These are phyloP conservation scores for Nosema muscidifuracis DNA, from an alignment of 371 early-diverging fungal species.

Conservation along the genomic window DNA sequence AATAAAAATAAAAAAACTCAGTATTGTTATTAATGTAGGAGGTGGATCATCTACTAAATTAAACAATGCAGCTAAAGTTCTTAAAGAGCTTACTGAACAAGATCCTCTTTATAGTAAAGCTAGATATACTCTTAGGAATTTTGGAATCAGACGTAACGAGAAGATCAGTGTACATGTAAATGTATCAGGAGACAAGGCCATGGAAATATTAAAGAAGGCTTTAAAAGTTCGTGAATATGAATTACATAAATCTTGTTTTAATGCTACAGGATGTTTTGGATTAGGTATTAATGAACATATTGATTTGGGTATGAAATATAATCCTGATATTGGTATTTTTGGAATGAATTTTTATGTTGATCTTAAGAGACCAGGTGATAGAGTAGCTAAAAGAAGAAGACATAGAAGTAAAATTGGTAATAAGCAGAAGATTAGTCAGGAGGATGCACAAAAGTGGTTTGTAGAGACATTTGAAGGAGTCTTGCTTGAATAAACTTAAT, in stretches of 20 bases:
- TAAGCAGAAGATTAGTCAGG: conserved; percentile 81
- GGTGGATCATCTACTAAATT: conserved; percentile 97
- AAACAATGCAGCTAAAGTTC: conserved; percentile 98
- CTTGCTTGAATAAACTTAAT: conserved; percentile 44
- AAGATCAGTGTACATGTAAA: conserved; percentile 98
- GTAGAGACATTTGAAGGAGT: conserved; percentile 61
- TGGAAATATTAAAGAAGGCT: conserved; percentile 94
- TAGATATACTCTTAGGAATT: conserved; percentile 96
- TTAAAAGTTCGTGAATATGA: conserved; percentile 99
- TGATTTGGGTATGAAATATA: conserved; percentile 99
- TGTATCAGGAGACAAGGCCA: conserved; percentile 85
- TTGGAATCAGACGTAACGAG: conserved; percentile 99
- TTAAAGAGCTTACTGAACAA: conserved; percentile 98
- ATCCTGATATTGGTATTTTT: conserved; percentile 81
- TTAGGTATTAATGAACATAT: conserved; percentile 99
- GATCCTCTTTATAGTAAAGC: conserved; percentile 97
- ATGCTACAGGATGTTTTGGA: conserved; percentile 95
- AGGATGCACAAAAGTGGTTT: conserved; percentile 70
- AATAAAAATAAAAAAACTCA: conserved; percentile 95
- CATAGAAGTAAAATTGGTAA: conserved; percentile 75
- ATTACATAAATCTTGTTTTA: conserved; percentile 84
- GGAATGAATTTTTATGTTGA: conserved; percentile 92
- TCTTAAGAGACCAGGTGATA: conserved; percentile 90
- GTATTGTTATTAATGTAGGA: conserved; percentile 91
- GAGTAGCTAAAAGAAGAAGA: conserved; percentile 89